Conservation (phyloP, 2,329 filamentous ascomycete genomes). For the Lasiodiplodia theobromae region DNA sequence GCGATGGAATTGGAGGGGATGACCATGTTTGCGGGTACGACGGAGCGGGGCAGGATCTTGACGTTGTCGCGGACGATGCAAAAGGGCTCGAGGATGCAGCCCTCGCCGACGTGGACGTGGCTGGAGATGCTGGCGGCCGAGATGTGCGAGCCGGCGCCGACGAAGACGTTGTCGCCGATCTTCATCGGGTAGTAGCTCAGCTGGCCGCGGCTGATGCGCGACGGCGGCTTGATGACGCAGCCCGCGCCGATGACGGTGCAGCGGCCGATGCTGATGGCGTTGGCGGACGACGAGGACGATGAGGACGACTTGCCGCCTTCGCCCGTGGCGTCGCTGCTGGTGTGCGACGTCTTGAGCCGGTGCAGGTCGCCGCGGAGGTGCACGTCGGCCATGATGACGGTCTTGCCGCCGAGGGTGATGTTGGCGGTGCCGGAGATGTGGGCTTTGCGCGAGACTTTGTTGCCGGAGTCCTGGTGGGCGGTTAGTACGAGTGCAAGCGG, state of each 20-base stretch:
- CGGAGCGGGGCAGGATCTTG: constrained; percentile 81
- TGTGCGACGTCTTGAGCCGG: constrained; percentile 51
- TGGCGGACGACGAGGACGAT: constrained; percentile 41
- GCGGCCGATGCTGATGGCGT: constrained; percentile 84
- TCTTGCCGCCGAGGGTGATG: constrained; percentile 94
- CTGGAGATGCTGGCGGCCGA: constrained; percentile 84
- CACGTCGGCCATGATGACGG: constrained; percentile 93
- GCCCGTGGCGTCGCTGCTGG: background rate
- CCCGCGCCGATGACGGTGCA: constrained; percentile 88
- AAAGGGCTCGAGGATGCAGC: constrained; percentile 82
- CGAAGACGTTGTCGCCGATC: constrained; percentile 92
- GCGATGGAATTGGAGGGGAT: constrained; percentile 92
- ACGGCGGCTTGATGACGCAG: constrained; percentile 81
- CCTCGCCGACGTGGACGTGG: constrained; percentile 84
- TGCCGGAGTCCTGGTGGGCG: constrained; percentile 80
- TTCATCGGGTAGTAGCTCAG: constrained; percentile 87
- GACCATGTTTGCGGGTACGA: constrained; percentile 87
- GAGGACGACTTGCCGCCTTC: constrained; percentile 35
- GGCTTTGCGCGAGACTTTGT: constrained; percentile 94
- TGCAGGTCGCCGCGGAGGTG: constrained; percentile 91
- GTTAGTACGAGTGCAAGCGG: constrained; percentile 4
- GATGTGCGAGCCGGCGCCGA: constrained; percentile 74
- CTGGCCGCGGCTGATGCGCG: constrained; percentile 77
- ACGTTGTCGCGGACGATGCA: constrained; percentile 94
- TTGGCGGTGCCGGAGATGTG: constrained; percentile 94